phyloP scores from a whole-genome alignment of 2,329 filamentous ascomycete species.

The Colletotrichum higginsianum region DNA sequence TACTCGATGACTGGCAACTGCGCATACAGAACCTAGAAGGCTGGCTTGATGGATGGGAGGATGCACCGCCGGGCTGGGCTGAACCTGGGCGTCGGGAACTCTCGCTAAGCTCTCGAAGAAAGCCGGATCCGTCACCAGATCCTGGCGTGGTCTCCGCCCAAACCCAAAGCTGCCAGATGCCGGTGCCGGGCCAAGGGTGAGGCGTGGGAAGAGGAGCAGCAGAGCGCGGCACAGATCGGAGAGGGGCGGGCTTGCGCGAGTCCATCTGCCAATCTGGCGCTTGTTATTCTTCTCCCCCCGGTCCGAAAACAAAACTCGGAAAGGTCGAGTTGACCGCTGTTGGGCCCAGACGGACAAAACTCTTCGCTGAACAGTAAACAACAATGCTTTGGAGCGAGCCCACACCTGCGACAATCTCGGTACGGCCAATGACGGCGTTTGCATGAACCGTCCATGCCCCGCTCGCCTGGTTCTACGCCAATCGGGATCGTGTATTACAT shows the following conservation, averaged over 20 bases:
- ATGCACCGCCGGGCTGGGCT: slow-evolving; percentile 26
- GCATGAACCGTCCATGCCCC: slow-evolving; percentile 21
- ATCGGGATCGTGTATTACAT: slow-evolving; percentile 29
- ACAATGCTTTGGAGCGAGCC: background rate
- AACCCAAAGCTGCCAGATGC: slow-evolving; percentile 36
- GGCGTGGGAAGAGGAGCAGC: slow-evolving; percentile 11
- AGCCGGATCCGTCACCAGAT: slow-evolving; percentile 40
- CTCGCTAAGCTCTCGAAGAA: slow-evolving; percentile 39
- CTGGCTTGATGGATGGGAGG: slow-evolving; percentile 15
- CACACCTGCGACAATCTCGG: slow-evolving; percentile 3
- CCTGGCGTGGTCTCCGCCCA: slow-evolving; percentile 40
- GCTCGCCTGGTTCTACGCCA: slow-evolving; percentile 7
- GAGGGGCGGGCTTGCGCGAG: slow-evolving; percentile 22
- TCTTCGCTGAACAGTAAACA: background rate
- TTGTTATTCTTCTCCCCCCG: background rate
- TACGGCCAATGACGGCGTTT: slow-evolving; percentile 23
- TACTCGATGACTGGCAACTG: background rate
- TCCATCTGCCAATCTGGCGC: slow-evolving; percentile 3
- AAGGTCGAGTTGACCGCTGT: slow-evolving; percentile 16
- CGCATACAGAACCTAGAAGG: background rate
- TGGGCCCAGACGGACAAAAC: background rate
- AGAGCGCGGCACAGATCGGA: slow-evolving; percentile 37
- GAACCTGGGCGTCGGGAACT: slow-evolving; percentile 41
- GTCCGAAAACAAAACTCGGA: background rate
- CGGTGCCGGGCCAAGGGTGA: slow-evolving; percentile 35